Conservation (phyloP, 805 yeast species). For the Debaryomyces hansenii region DNA sequence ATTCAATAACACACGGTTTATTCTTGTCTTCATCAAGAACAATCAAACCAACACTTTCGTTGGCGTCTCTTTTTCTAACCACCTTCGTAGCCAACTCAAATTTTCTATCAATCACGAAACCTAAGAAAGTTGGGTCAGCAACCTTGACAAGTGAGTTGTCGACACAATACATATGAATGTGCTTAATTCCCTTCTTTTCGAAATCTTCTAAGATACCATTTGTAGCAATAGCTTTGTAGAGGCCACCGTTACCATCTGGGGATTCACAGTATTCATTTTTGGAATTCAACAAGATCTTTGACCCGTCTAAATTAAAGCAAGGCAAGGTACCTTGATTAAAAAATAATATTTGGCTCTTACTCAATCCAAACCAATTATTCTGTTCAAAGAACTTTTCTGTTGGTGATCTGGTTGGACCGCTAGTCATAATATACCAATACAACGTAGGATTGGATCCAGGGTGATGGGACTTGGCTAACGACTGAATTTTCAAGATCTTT, state of each 20-base stretch:
- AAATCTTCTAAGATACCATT: slow-evolving; percentile 71
- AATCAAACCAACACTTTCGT: slow-evolving; percentile 89
- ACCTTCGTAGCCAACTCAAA: slow-evolving; percentile 88
- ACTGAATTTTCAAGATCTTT: slow-evolving; percentile 64
- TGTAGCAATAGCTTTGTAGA: slow-evolving; percentile 76
- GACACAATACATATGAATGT: slow-evolving; percentile 95
- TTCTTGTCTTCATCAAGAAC: slow-evolving; percentile 59
- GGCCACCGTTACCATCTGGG: slow-evolving; percentile 98
- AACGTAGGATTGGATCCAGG: slow-evolving; percentile 36
- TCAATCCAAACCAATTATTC: slow-evolving; percentile 71
- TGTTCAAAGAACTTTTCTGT: slow-evolving; percentile 71
- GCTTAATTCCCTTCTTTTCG: slow-evolving; percentile 66
- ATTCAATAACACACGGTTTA: slow-evolving; percentile 89
- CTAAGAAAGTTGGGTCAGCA: slow-evolving; percentile 89
- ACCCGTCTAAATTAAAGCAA: slow-evolving; percentile 72
- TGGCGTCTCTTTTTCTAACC: slow-evolving; percentile 86
- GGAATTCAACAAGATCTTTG: slow-evolving; percentile 62
- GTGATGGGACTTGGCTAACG: slow-evolving; percentile 42
- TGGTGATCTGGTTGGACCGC: slow-evolving; percentile 75
- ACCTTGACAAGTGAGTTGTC: slow-evolving; percentile 90
- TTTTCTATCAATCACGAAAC: slow-evolving; percentile 69
- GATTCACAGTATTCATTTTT: slow-evolving; percentile 66
- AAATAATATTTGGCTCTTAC: slow-evolving; percentile 59
- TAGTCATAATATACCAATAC: slow-evolving; percentile 94
- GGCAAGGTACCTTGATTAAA: slow-evolving; percentile 97